Evolutionary conservation across 192 early-diverging fungal species (phyloP), one percentile per base, ranked within the genome.

Genomic region (Gigaspora rosea): DNA sequence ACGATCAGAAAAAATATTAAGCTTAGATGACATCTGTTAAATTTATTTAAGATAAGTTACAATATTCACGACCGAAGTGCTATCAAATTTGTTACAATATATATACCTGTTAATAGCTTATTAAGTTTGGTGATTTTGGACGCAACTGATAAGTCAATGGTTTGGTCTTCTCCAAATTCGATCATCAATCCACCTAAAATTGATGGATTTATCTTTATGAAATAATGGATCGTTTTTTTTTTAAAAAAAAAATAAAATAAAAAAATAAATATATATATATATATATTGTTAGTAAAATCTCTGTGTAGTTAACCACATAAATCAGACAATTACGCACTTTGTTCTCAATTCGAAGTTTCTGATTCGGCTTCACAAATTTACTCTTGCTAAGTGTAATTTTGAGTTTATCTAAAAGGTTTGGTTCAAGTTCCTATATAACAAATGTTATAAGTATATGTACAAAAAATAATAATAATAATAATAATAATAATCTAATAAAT

Each of bases 151-250:
- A 99, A 92, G 85, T 99, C 97, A 80, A 99, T 97, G 80, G 95
- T 97, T 87, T 95, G 94, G 88, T 96, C 97, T 5, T 4, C 47
- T 79, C 97, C 96, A 84, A 97, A 87, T 85, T 99, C 97, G 70
- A 99, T 92, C 81, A 97, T 87, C 85, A 99, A 90, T 78, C 97
- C 97, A 82, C 97, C 97, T 73, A 99, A 82, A 79, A 99, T 94
- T 83, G 88, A 84, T 75, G 96, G 91, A 85, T 97, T 95, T 83
- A 95, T 88, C 92, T 93, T 51, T 8, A 64, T 35, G 35, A 22
- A 18, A 16, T 48, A 41, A 67, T 78, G 16, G 27, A 0, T 27
- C 27, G 27, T 27, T 27, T 27, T 27, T 27, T 27, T 9, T 22
- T 33, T 46, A 10, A 66, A 16, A 73, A 16, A 11, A 22, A 71